Conservation (phyloP, 139 green algal species). For the Trebouxia sp. region DNA sequence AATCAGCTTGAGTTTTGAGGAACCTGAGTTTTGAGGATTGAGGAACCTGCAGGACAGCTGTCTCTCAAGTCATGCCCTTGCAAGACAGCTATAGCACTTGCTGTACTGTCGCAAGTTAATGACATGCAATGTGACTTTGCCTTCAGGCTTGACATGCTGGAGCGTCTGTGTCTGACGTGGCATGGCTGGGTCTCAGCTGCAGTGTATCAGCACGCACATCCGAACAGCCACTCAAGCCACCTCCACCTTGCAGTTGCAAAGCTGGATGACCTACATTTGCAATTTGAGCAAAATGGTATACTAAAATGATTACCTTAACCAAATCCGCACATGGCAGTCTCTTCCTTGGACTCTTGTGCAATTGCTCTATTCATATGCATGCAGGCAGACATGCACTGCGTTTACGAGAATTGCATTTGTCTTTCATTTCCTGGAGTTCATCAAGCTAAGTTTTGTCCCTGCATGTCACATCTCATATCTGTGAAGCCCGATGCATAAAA, state of each 20-base stretch:
- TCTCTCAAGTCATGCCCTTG: too few species aligned
- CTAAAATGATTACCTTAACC: not conserved
- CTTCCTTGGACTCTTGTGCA: not conserved
- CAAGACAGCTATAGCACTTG: too few species aligned
- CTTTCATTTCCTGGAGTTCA: too few species aligned
- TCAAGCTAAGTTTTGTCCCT: not conserved
- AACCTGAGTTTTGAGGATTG: too few species aligned
- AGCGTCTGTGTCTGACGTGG: slow-evolving; percentile 6
- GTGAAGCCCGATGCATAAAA: too few species aligned
- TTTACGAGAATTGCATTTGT: too few species aligned
- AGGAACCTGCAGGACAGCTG: too few species aligned
- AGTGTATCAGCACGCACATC: not conserved
- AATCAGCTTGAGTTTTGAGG: too few species aligned
- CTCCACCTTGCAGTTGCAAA: not conserved
- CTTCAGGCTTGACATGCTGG: slow-evolving; percentile 7
- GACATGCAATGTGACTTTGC: not conserved
- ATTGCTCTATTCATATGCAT: too few species aligned
- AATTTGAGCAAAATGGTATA: not conserved
- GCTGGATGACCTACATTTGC: not conserved
- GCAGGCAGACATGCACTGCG: slow-evolving; percentile 14
- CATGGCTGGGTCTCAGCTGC: slow-evolving; percentile 22
- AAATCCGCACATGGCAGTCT: not conserved
- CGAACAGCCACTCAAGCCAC: not conserved
- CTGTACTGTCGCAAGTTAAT: too few species aligned
- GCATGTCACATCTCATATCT: not conserved